Evolutionary conservation across 2,329 filamentous ascomycete genomes (phyloP), one percentile per base, ranked within the genome.

Genomic region (Rhinocladiella mackenziei): DNA sequence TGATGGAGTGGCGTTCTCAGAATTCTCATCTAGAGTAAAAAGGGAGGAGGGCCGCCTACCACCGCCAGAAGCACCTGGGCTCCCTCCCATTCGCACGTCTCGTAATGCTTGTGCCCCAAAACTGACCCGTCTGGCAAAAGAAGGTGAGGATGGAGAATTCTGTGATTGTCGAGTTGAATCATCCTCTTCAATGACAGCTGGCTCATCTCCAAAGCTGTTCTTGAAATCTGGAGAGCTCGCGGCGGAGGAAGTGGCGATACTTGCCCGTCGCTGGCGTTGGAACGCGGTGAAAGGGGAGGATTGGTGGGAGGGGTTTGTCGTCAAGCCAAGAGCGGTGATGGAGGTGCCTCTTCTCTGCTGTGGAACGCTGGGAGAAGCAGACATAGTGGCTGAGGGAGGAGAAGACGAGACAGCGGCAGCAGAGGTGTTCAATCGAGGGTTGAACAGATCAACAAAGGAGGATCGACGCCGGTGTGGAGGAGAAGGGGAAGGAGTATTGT

Each of bases 61-160:
- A 70, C 74, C 65, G 58, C 63, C 71, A 74, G 76, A 80, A 80
- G 78, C 80, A 69, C 78, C 78, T 62, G 80, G 74, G 62, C 80
- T 83, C 59, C 71, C 72, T 59, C 74, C 73, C 25, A 69, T 69
- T 56, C 81, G 83, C 58, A 86, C 78, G 66, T 81, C 83, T 57
- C 81, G 77, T 65, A 89, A 73, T 54, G 86, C 86, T 64, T 88
- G 80, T 50, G 84, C 84, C 50, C 91, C 89, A 60, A 95, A 94
- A 68, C 89, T 96, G 72, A 95, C 82, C 47, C 89, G 84, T 56
- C 89, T 83, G 48, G 78, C 78, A 53, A 71, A 70, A 62, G 89
- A 91, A 23, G 89, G 86, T 9, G 84, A 86, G 40, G 72, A 76
- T 23, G 86, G 82, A 11, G 76, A 74, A 56, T 76, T 78, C 59